phyloP scores from a whole-genome alignment of 2,329 filamentous ascomycete species.

The Arthrobotrys musiformis region DNA sequence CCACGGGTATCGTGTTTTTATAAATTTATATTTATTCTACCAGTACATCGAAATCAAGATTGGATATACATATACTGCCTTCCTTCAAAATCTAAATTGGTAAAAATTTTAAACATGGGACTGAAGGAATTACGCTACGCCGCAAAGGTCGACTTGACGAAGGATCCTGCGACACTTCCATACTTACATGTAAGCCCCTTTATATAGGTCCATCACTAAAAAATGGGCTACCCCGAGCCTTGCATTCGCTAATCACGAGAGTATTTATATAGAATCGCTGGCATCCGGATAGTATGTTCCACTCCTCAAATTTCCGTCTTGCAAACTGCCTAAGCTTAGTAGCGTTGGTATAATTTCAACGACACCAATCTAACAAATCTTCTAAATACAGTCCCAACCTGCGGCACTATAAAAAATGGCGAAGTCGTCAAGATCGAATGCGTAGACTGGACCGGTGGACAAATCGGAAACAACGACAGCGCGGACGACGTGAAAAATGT shows the following conservation, averaged over 20 bases:
- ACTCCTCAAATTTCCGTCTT: neutral
- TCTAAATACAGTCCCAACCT: constrained; percentile 77
- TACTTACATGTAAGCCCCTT: constrained; percentile 36
- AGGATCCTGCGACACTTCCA: constrained; percentile 35
- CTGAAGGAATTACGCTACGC: constrained; percentile 35
- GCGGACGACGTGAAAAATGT: constrained; percentile 89
- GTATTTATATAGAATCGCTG: constrained; percentile 82
- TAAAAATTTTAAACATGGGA: constrained; percentile 7
- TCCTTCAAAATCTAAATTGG: too few species aligned
- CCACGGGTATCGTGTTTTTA: too few species aligned
- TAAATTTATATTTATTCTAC: too few species aligned
- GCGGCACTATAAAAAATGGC: constrained; percentile 78
- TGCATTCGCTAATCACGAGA: neutral
- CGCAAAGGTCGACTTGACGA: constrained; percentile 32
- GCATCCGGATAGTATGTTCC: constrained; percentile 82
- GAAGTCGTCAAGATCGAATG: constrained; percentile 96
- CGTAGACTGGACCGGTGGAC: constrained; percentile 81
- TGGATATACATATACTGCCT: neutral
- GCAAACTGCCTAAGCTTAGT: too few species aligned
- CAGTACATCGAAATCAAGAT: neutral
- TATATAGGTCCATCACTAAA: too few species aligned
- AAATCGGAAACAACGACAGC: constrained; percentile 87
- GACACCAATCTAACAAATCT: neutral
- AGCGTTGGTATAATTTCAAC: neutral
- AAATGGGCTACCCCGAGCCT: too few species aligned